These are phyloP conservation scores for Penicillium ucsense DNA, from an alignment of 495 filamentous ascomycete species.

Conservation along the genomic window DNA sequence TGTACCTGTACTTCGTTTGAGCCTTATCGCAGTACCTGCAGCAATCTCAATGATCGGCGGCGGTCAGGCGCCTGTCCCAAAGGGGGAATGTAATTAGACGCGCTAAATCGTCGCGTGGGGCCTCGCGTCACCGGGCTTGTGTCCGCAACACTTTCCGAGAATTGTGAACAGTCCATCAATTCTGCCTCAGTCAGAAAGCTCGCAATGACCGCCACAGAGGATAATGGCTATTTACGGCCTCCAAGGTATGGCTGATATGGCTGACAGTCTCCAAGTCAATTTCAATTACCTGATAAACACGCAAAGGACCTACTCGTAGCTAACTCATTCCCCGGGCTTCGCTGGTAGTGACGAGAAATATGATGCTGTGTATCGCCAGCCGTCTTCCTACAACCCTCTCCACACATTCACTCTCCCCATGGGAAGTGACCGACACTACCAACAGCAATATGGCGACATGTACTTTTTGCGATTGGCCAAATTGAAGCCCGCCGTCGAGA, in stretches of 20 bases:
- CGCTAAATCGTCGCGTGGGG: conserved; percentile 13
- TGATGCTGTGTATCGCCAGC: conserved; percentile 31
- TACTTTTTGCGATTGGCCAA: conserved; percentile 88
- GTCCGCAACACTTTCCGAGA: conserved; percentile 3
- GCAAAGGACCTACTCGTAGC: background rate
- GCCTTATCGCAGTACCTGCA: background rate
- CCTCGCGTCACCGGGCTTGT: conserved; percentile 11
- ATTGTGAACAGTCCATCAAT: conserved; percentile 1
- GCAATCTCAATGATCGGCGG: background rate
- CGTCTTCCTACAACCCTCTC: conserved; percentile 66
- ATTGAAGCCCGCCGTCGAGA: conserved; percentile 76
- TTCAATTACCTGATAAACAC: too few species aligned
- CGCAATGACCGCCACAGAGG: conserved; percentile 21
- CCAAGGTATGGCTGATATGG: conserved; percentile 19
- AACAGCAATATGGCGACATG: conserved; percentile 94
- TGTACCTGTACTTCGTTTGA: too few species aligned
- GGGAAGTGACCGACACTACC: conserved; percentile 63
- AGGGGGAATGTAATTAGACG: conserved; percentile 24
- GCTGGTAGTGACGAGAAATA: conserved; percentile 31
- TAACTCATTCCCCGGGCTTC: conserved; percentile 9
- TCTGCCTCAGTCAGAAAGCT: background rate
- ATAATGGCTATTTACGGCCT: conserved; percentile 27
- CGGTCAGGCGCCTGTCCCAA: conserved; percentile 5
- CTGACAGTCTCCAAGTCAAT: too few species aligned
- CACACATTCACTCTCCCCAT: conserved; percentile 62